Conservation (phyloP, 208 protist genomes). For the Trypanosoma scelopori region DNA sequence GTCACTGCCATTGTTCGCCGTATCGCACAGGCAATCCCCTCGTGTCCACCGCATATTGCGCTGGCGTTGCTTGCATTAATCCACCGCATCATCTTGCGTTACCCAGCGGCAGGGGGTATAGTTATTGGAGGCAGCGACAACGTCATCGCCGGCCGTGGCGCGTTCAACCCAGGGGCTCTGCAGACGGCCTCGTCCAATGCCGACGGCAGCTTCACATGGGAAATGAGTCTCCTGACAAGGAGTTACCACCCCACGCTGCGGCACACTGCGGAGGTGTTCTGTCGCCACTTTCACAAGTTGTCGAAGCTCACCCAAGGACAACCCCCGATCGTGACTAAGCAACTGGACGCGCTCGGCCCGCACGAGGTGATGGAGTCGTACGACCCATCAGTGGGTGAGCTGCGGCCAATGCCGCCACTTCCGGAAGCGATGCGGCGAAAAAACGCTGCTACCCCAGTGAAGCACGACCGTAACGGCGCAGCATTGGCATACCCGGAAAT, state of each 20-base stretch:
- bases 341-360: constrained; percentile 82
- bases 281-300: constrained; percentile 80
- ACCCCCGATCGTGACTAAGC: constrained; percentile 81
- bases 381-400: constrained; percentile 78
- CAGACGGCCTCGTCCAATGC: constrained; percentile 84
- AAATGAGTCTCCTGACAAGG: constrained; percentile 64
- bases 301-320: constrained; percentile 84
- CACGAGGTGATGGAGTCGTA: constrained; percentile 92
- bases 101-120: constrained; percentile 75
- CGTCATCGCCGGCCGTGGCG: constrained; percentile 77
- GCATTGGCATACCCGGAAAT: neutral
- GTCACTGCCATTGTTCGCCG: constrained; percentile 88
- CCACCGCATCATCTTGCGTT: constrained; percentile 81
- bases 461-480: constrained; percentile 19
- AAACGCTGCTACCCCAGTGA: constrained; percentile 11
- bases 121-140: constrained; percentile 90
- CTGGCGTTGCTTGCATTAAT: constrained; percentile 80
- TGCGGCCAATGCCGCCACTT: constrained; percentile 66
- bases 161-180: constrained; percentile 82
- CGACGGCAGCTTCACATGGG: constrained; percentile 90
- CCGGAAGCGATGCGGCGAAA: constrained; percentile 44
- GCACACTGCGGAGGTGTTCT: constrained; percentile 76
- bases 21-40: constrained; percentile 62
- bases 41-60: constrained; percentile 79
- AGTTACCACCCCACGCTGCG: constrained; percentile 89